Percentiles rank a stretch among this genome's conserved stretches.
Conservation (phyloP, 1,284 basidiomycete genomes). For the Phlebopus sp. region DNA sequence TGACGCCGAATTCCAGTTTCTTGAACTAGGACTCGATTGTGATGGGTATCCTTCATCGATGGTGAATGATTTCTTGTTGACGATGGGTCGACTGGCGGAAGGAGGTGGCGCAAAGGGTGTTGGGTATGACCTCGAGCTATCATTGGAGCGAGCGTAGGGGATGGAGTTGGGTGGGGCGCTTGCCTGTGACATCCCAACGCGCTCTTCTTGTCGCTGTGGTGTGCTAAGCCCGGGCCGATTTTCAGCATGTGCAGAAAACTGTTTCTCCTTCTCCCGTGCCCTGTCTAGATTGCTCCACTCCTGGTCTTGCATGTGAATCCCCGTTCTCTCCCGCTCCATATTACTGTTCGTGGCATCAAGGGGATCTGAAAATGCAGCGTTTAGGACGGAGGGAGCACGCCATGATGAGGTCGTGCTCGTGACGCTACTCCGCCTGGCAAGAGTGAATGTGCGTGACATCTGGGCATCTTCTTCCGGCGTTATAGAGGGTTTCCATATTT, state of each 20-base stretch:
- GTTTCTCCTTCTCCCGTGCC: constrained; percentile 20
- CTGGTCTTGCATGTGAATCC: constrained; percentile 25
- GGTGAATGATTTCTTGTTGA: constrained; percentile 26
- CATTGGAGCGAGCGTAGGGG: constrained; percentile 12
- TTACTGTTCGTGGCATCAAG: constrained; percentile 17
- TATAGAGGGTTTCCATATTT: constrained; percentile 45
- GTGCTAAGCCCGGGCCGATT: constrained; percentile 22
- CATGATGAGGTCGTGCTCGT: constrained; percentile 37
- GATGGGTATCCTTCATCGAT: constrained; percentile 23
- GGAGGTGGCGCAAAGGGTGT: constrained; percentile 27
- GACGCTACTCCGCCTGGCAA: constrained; percentile 38
- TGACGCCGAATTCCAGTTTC: constrained; percentile 19
- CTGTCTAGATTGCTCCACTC: constrained; percentile 26
- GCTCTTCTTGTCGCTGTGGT: constrained; percentile 17
- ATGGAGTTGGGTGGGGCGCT: constrained; percentile 14
- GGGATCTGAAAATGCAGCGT: constrained; percentile 30
- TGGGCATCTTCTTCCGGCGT: constrained; percentile 42
- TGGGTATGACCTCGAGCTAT: constrained; percentile 19
- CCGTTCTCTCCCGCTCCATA: constrained; percentile 26
- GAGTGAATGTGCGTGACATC: constrained; percentile 32
- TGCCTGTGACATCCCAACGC: constrained; percentile 10
- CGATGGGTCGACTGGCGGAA: constrained; percentile 33
- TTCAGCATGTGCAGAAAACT: constrained; percentile 16
- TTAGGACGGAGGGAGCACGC: constrained; percentile 30
- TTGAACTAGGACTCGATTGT: constrained; percentile 21